Evolutionary conservation across 305 asterid genomes (phyloP), one percentile per base, ranked within the genome.

Genomic region (Solanum hybrid): DNA sequence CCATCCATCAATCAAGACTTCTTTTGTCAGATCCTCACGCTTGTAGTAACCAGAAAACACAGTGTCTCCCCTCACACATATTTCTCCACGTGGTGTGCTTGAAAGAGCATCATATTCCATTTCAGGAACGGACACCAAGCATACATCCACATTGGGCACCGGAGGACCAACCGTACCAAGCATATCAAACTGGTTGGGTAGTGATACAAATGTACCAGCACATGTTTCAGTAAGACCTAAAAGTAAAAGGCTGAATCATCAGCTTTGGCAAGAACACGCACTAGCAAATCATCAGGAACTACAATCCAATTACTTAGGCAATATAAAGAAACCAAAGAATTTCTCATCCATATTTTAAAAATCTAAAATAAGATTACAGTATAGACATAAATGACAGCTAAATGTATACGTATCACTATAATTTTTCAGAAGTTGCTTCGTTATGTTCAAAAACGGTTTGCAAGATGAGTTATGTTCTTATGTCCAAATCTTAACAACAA

Each of bases 131-230:
- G 90, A 88, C 42, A 88, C 92, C 34, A 90, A 31, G 85, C 92
- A 79, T 22, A 88, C 90, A 31, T 90, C 92, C 75, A 88, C 89
- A 35, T 86, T 77, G 42, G 90, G 89, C 73, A 90, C 84, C 2
- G 90, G 92, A 60, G 92, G 92, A 34, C 92, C 92, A 24, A 90
- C 92, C 9, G 89, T 90, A 29, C 92, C 92, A 16, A 88, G 89
- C 92, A 90, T 90, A 86, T 88, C 88, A 22, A 90, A 32, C n/a
- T 88, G 86, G 51, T 90, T 82, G 22, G 92, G 92, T 10, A 90
- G 27, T 14, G 90, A 88, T 42, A 90, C 89, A 90, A 88, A 85
- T 66, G 92, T 86, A 24, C 90, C 90, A 64, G 90, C 90, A 20
- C 92, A 90, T 17, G 92, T 75, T 72, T 90, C 92, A 24, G 92